phyloP scores from a whole-genome alignment of 306 rosid species.

The Erythrophleum fordii region DNA sequence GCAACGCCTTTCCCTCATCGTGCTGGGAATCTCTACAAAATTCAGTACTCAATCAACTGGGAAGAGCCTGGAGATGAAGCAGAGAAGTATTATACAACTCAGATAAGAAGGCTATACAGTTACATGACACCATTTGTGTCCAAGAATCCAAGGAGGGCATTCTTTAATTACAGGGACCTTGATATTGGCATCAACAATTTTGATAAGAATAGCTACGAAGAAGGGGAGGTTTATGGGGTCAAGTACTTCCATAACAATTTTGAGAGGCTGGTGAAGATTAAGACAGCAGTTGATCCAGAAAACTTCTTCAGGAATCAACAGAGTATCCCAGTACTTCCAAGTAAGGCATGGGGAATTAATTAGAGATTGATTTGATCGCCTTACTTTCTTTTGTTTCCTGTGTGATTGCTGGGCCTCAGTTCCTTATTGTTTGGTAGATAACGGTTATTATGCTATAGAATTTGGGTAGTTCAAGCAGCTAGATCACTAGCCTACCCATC shows the following conservation, averaged over 20 bases:
- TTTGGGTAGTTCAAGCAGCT: too few relatives aligned
- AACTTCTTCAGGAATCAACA: conserved; percentile 83
- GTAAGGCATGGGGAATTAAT: conserved; percentile 1
- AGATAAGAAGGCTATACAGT: conserved; percentile 52
- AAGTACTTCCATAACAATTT: conserved; percentile 67
- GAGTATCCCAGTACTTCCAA: conserved; percentile 58
- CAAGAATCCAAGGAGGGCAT: conserved; percentile 54
- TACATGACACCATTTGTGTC: conserved; percentile 83
- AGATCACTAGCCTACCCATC: too few relatives aligned
- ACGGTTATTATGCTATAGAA: neutral
- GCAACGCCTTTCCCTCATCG: conserved; percentile 83
- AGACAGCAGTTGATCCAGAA: conserved; percentile 65
- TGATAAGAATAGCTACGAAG: conserved; percentile 47
- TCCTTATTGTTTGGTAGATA: neutral
- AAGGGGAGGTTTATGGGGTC: conserved; percentile 63
- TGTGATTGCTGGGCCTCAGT: neutral
- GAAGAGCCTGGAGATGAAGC: conserved; percentile 40
- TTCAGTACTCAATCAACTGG: conserved; percentile 77
- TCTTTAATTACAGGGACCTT: conserved; percentile 69
- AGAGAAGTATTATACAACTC: conserved; percentile 18
- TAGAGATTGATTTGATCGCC: neutral
- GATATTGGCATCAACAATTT: conserved; percentile 64
- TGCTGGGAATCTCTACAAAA: conserved; percentile 65
- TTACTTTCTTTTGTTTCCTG: neutral
- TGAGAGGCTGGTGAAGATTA: conserved; percentile 63